A percentile compares a stretch with the other conserved stretches of the same genome.
Conservation (phyloP, 2,329 filamentous ascomycete genomes). For the Colletotrichum graminicola region DNA sequence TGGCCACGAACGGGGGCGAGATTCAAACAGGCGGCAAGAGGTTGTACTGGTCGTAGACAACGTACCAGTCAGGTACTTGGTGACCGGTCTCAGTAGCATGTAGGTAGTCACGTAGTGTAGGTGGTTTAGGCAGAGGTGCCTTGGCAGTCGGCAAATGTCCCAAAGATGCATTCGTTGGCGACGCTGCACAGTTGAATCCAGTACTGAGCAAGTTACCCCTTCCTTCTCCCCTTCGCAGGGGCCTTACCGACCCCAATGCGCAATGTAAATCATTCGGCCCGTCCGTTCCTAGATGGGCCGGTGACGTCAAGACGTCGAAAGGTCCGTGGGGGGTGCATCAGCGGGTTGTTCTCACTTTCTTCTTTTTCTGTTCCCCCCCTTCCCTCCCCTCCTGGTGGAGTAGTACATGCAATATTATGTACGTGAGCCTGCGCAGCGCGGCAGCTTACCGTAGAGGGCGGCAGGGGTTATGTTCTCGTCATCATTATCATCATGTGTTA, state of each 20-base stretch:
- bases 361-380: neutral
- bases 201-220: neutral
- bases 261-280: conserved; percentile 16
- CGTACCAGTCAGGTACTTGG: conserved; percentile 17
- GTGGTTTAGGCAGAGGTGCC: neutral
- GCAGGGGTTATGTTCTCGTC: conserved; percentile 6
- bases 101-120: conserved; percentile 3
- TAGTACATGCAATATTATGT: neutral
- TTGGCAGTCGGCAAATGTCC: neutral
- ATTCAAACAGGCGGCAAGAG: too few relatives aligned
- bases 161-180: neutral
- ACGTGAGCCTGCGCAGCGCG: too few relatives aligned
- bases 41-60: neutral
- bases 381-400: neutral
- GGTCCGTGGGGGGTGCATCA: neutral
- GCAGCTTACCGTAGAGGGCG: neutral
- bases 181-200: neutral
- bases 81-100: neutral
- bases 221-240: neutral
- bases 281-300: neutral
- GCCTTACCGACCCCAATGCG: neutral
- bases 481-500: neutral
- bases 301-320: conserved; percentile 28
- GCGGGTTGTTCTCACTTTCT: neutral
- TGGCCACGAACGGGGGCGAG: neutral